phyloP scores from a whole-genome alignment of 2,329 filamentous ascomycete genomes.

The Colletotrichum lini region DNA sequence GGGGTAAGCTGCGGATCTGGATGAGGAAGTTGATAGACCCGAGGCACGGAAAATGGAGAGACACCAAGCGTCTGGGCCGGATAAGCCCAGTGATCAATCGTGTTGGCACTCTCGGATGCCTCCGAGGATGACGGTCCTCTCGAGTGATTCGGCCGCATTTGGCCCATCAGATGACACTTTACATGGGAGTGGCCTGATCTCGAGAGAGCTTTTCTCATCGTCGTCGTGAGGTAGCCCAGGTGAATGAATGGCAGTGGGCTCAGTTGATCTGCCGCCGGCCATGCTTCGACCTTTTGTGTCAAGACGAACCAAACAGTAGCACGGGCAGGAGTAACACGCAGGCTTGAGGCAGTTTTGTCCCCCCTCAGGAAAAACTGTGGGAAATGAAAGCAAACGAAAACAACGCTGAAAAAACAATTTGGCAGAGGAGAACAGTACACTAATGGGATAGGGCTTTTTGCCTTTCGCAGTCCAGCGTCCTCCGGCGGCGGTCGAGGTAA shows the following conservation, averaged over 20 bases:
- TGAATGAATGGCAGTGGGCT: background rate
- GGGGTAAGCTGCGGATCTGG: background rate
- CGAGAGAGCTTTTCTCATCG: background rate
- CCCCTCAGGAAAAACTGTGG: too few species aligned
- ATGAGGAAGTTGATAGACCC: background rate
- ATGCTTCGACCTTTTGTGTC: too few species aligned
- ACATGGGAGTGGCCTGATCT: background rate
- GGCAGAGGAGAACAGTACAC: background rate
- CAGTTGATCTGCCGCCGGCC: background rate
- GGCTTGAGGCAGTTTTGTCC: too few species aligned
- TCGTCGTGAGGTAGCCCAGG: too few species aligned
- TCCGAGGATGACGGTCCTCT: background rate
- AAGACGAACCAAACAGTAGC: too few species aligned
- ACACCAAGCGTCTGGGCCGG: background rate
- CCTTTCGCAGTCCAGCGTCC: background rate
- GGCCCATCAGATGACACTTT: background rate
- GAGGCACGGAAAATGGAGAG: background rate
- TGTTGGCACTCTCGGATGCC: background rate
- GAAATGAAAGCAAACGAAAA: too few species aligned
- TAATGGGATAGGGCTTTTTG: too few species aligned
- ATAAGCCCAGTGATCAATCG: background rate
- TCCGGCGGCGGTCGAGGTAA: constrained; percentile 14
- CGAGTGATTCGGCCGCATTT: background rate
- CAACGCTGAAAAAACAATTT: too few species aligned
- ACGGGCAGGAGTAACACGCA: too few species aligned